Percentiles rank a stretch among this genome's conserved stretches.
These are phyloP conservation scores for Litchi chinensis DNA, from an alignment of 345 rosid genomes.

Conservation along the genomic window DNA sequence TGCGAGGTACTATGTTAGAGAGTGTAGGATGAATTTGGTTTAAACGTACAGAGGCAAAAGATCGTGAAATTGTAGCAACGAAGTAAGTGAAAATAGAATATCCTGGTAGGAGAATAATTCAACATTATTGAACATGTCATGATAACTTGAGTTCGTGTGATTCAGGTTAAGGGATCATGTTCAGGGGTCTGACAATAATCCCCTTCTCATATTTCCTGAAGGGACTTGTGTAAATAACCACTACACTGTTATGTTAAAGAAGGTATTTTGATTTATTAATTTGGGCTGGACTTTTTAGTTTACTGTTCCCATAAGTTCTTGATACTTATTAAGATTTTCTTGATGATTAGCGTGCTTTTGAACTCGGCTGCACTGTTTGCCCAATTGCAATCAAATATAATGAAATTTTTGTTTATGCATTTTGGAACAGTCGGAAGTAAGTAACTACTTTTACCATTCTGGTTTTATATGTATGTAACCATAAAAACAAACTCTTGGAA, in stretches of 20 bases:
- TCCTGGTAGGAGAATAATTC: background rate
- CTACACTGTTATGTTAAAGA: conserved; percentile 97
- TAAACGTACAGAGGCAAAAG: conserved; percentile 90
- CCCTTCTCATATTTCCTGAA: conserved; percentile 98
- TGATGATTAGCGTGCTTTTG: conserved; percentile 87
- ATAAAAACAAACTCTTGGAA: background rate
- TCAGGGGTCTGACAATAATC: conserved; percentile 85
- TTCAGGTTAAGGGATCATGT: conserved; percentile 93
- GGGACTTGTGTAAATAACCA: conserved; percentile 98
- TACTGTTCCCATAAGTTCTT: background rate
- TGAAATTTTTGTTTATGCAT: conserved; percentile 95
- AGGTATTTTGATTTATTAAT: conserved; percentile 49
- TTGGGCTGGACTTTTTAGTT: conserved; percentile 9
- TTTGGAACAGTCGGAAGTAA: conserved; percentile 99
- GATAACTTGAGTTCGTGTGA: conserved; percentile 22
- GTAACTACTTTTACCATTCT: conserved; percentile 17
- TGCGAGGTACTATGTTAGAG: conserved; percentile 97
- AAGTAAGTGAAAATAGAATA: conserved; percentile 56
- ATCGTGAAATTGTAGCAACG: conserved; percentile 93
- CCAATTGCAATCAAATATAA: conserved; percentile 97
- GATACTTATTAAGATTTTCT: conserved; percentile 16
- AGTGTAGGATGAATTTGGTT: conserved; percentile 99
- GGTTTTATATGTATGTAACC: background rate
- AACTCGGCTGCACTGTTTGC: conserved; percentile 92
- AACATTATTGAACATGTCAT: conserved; percentile 15